Base-by-base conservation (phyloP, 2,329 filamentous ascomycete genomes). In the Leptographium procerum region DNA sequence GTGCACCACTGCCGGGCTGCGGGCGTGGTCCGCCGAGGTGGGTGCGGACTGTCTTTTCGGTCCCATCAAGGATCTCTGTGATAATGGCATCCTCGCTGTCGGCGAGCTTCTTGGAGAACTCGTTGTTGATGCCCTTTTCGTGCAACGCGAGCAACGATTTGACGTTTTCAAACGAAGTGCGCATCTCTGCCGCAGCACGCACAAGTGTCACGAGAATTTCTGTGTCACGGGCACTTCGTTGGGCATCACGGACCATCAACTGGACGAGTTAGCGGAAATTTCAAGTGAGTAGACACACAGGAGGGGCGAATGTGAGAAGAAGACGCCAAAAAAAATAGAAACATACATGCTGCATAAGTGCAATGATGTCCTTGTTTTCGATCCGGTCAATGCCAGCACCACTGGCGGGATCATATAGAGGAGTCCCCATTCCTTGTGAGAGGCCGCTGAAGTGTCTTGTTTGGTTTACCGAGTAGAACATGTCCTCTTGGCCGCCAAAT, bases 201-300 rank as follows among this genome's bases (percentile, higher is more conserved):
- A 99, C 94, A 34, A 99, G 82, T 0, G 94, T 92, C 52, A 96
- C 89, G 22, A 99, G 77, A 58, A 99, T 96, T 72, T 99, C 94
- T 0, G 94, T 97, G 67, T 99, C 94, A 51, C 94, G 84, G 52
- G 94, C 94, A 72, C 94, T 97, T 60, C 94, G 86, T 73, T 97
- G 92, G 47, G 92, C 94, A 73, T 99, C 94, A 40, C 94, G 87
- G 62, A 97, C 94, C 69, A 95, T 97, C 62, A 99, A 85, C 82
- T 86, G 57, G 40, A 29, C 4, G 8, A 3, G 54, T 53, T 45
- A 59, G 58, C n/a, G 57, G 1, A 10, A 29, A 1, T 4, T 34
- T 43, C 40, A 43, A 43, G 16, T 33, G 6, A 31, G 7, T 7
- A 28, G n/a, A 4, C 10, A 2, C 34, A 31, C 10, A 14, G 22